These are phyloP conservation scores for Serendipita sp. DNA, from an alignment of 768 basidiomycete species.

Conservation along the genomic window DNA sequence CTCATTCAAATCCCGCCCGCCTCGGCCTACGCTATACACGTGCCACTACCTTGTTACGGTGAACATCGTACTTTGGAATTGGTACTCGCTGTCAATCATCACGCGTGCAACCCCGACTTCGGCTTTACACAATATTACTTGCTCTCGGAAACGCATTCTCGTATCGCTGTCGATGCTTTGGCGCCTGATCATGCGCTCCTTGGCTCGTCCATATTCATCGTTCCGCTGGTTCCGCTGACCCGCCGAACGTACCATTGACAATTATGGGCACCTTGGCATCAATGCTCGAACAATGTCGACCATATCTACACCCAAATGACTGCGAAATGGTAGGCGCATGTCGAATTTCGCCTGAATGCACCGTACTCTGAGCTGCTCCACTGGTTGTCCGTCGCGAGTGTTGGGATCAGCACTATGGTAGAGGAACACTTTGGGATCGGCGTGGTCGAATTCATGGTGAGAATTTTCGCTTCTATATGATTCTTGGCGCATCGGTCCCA, in stretches of 20 bases:
- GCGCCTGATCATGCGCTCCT: no score
- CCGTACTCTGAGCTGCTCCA: slow-evolving; percentile 51
- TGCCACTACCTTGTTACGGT: background rate
- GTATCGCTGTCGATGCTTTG: no score
- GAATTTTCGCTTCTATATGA: slow-evolving; percentile 13
- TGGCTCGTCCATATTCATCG: no score
- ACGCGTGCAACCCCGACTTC: background rate
- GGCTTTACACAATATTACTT: background rate
- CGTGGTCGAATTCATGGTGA: slow-evolving; percentile 91
- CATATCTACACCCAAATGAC: background rate
- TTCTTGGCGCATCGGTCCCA: background rate
- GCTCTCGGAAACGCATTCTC: background rate
- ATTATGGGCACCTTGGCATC: no score
- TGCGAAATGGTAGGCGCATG: slow-evolving; percentile 32
- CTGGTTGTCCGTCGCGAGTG: slow-evolving; percentile 56
- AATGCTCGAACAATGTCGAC: background rate
- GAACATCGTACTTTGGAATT: background rate
- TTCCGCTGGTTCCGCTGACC: background rate
- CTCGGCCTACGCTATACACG: background rate
- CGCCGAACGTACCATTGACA: background rate
- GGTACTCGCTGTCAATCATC: background rate
- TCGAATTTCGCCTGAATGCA: slow-evolving; percentile 72
- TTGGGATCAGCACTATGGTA: slow-evolving; percentile 91
- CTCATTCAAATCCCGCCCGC: background rate
- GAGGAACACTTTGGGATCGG: slow-evolving; percentile 99